Conservation (phyloP, 805 yeast species). For the Pichia eremophila region DNA sequence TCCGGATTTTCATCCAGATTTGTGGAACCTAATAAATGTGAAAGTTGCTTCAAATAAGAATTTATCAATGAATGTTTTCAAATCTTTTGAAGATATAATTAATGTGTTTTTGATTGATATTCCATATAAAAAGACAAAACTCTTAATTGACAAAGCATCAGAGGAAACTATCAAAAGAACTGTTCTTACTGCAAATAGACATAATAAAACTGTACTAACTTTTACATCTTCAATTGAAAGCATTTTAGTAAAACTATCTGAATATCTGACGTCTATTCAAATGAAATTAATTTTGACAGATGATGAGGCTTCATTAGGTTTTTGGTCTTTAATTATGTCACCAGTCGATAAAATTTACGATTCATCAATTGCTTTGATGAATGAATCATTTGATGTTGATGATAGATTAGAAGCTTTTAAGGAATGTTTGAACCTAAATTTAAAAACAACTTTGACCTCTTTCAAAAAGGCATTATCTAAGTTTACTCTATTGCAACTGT, state of each 20-base stretch:
- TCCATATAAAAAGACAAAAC: slow-evolving; percentile 13
- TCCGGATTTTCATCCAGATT: slow-evolving; percentile 15
- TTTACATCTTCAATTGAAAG: slow-evolving; percentile 15
- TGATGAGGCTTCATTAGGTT: slow-evolving; percentile 42
- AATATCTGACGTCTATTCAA: slow-evolving; percentile 12
- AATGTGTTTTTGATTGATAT: slow-evolving; percentile 18
- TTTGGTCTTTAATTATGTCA: slow-evolving; percentile 69
- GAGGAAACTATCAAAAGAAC: slow-evolving; percentile 16
- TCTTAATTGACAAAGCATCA: not conserved
- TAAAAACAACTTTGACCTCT: slow-evolving; percentile 39
- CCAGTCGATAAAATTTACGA: slow-evolving; percentile 51
- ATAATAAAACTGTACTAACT: slow-evolving; percentile 17
- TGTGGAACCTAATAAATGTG: slow-evolving; percentile 19
- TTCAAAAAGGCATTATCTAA: slow-evolving; percentile 19
- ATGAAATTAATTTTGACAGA: slow-evolving; percentile 31
- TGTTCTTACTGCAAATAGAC: slow-evolving; percentile 19
- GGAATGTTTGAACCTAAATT: slow-evolving; percentile 36
- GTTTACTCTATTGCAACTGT: slow-evolving; percentile 13
- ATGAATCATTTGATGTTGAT: slow-evolving; percentile 69
- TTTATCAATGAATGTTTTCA: slow-evolving; percentile 12
- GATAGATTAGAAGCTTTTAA: slow-evolving; percentile 74
- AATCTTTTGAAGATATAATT: slow-evolving; percentile 12
- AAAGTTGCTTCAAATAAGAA: slow-evolving; percentile 15
- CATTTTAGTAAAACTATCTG: slow-evolving; percentile 19
- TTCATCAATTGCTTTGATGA: slow-evolving; percentile 59